Percentiles rank a stretch among this genome's conserved stretches.
Conservation (phyloP, 768 basidiomycete species). For the Rhodotorula taiwanensis region DNA sequence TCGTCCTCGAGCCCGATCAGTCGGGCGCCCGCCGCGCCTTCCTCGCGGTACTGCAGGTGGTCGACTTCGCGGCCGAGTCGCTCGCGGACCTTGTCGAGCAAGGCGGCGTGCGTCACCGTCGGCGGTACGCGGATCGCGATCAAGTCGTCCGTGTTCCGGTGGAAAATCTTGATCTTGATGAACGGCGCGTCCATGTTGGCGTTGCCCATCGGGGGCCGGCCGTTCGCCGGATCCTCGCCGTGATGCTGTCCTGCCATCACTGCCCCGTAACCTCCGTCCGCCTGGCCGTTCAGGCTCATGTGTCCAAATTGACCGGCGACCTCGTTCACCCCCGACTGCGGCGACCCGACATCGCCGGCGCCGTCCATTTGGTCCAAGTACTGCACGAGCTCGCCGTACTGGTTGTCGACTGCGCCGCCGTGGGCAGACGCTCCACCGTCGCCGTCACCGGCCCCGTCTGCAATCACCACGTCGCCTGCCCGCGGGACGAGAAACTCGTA, state of each 20-base stretch:
- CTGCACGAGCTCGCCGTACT: conserved; percentile 40
- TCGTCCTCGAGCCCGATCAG: conserved; percentile 35
- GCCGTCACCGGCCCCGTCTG: conserved; percentile 4
- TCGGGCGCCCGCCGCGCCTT: conserved; percentile 34
- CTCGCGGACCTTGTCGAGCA: conserved; percentile 85
- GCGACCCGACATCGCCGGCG: conserved; percentile 7
- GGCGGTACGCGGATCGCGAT: conserved; percentile 97
- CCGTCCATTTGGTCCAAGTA: conserved; percentile 40
- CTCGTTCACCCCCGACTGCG: background rate
- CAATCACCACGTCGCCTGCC: conserved; percentile 54
- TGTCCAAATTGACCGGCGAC: conserved; percentile 21
- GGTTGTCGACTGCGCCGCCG: conserved; percentile 34
- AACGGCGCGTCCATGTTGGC: conserved; percentile 53
- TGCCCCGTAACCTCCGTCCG: background rate
- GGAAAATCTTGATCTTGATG: conserved; percentile 97
- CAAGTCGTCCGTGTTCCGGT: conserved; percentile 83
- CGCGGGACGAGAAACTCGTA: conserved; percentile 75
- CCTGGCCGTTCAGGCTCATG: conserved; percentile 24
- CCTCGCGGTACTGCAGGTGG: conserved; percentile 55
- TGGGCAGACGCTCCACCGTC: background rate
- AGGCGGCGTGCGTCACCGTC: conserved; percentile 70
- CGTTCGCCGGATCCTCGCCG: background rate
- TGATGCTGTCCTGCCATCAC: background rate
- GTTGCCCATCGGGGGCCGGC: conserved; percentile 22
- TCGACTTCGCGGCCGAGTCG: conserved; percentile 69